Conservation (phyloP, 495 filamentous ascomycete genomes). For the Aspergillus biplanus region DNA sequence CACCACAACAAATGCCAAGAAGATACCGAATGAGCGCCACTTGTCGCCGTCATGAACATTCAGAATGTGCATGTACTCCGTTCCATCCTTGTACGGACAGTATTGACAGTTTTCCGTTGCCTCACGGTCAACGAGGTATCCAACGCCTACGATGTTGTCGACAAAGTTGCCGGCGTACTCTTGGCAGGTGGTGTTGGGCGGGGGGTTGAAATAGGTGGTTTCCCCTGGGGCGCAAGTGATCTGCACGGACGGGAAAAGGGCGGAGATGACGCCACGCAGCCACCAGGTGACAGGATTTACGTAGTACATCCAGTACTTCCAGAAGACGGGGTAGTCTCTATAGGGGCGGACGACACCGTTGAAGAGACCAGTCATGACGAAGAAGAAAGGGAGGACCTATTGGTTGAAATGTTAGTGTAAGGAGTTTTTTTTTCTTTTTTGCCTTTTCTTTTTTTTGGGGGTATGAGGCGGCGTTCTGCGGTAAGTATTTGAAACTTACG, state of each 20-base stretch:
- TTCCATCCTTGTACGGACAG: slow-evolving; percentile 68
- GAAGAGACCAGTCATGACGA: slow-evolving; percentile 75
- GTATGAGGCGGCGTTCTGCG: slow-evolving; percentile 72
- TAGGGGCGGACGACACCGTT: slow-evolving; percentile 74
- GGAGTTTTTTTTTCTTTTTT: background rate
- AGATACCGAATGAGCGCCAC: slow-evolving; percentile 80
- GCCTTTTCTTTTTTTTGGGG: no score
- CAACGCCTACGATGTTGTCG: slow-evolving; percentile 43
- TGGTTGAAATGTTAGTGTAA: slow-evolving; percentile 12
- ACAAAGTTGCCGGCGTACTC: slow-evolving; percentile 64
- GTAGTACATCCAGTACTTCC: slow-evolving; percentile 81
- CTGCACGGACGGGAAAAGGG: slow-evolving; percentile 55
- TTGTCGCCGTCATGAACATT: slow-evolving; percentile 68
- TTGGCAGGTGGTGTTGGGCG: slow-evolving; percentile 63
- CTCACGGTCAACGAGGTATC: slow-evolving; percentile 62
- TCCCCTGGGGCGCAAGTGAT: slow-evolving; percentile 64
- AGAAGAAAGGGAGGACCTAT: slow-evolving; percentile 70
- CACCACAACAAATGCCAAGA: slow-evolving; percentile 72
- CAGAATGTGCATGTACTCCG: slow-evolving; percentile 68
- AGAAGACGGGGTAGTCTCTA: slow-evolving; percentile 65
- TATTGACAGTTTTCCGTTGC: slow-evolving; percentile 68
- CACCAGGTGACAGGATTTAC: slow-evolving; percentile 72
- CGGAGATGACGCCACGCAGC: slow-evolving; percentile 73
- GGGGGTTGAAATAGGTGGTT: slow-evolving; percentile 67
- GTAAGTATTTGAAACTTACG: slow-evolving; percentile 44